Percentiles rank a stretch among this genome's conserved stretches.
Evolutionary conservation across 2,329 filamentous ascomycete genomes (phyloP).

Genomic region (Westerdykella ornata): DNA sequence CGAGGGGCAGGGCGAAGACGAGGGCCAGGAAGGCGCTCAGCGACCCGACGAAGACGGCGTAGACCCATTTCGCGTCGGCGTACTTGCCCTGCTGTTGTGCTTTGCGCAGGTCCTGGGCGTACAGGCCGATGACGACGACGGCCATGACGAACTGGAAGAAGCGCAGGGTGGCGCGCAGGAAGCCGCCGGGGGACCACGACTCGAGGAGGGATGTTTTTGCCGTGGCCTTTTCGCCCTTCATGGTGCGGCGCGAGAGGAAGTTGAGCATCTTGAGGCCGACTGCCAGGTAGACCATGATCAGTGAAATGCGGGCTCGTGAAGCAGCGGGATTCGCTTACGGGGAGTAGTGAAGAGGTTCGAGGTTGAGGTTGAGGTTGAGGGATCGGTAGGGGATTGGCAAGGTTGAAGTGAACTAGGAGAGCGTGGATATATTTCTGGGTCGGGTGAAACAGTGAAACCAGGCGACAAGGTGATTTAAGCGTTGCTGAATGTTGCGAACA

Average conservation of each 20-base stretch:
- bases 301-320: no score
- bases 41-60: conserved; percentile 53
- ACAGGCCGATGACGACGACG: conserved; percentile 71
- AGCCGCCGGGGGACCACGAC: conserved; percentile 2
- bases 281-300: not conserved
- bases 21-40: conserved; percentile 29
- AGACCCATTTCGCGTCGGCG: conserved; percentile 43
- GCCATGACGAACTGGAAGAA: conserved; percentile 70
- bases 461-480: not conserved
- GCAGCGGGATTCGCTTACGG: no score
- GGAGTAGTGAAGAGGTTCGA: no score
- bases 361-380: no score
- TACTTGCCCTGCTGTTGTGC: conserved; percentile 41
- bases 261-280: conserved; percentile 20
- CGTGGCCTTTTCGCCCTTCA: conserved; percentile 28
- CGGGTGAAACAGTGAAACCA: not conserved
- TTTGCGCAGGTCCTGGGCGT: conserved; percentile 34
- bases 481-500: not conserved
- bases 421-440: not conserved
- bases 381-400: not conserved
- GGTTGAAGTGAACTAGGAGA: not conserved
- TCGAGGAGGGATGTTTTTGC: conserved; percentile 5
- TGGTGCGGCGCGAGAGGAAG: conserved; percentile 24
- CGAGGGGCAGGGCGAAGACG: conserved; percentile 58
- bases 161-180: conserved; percentile 56